Percentiles rank a stretch among this genome's conserved stretches.
Conservation (phyloP, 345 rosid species). For the Viola odorata region DNA sequence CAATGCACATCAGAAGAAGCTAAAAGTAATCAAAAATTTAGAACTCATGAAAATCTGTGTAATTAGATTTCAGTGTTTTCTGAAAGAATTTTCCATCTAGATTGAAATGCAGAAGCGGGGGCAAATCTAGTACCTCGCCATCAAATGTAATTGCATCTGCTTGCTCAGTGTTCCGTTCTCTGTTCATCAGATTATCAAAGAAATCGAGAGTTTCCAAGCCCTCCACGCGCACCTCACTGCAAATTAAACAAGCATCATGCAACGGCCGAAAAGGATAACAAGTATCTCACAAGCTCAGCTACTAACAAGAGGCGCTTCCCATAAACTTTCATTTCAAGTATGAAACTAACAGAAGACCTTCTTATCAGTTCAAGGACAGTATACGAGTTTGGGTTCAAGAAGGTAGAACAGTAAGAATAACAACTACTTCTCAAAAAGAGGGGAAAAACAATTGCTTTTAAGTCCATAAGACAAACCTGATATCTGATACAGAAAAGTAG, state of each 20-base stretch:
- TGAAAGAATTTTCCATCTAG: not conserved
- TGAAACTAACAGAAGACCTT: not conserved
- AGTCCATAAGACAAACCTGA: conserved; percentile 49
- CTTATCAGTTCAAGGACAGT: no score
- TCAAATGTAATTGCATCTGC: conserved; percentile 96
- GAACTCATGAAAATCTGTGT: not conserved
- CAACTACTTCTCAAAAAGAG: not conserved
- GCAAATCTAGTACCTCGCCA: conserved; percentile 53
- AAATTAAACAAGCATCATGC: conserved; percentile 30
- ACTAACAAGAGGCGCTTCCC: not conserved
- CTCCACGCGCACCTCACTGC: conserved; percentile 96
- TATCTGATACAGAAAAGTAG: conserved; percentile 82
- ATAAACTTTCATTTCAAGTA: not conserved
- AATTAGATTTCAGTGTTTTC: not conserved
- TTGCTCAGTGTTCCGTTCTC: conserved; percentile 87
- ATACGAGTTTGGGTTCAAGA: no score
- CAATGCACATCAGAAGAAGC: not conserved
- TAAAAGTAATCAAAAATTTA: not conserved
- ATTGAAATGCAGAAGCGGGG: not conserved
- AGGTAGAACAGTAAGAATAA: no score
- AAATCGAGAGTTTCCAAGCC: conserved; percentile 98
- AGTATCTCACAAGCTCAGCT: conserved; percentile 4
- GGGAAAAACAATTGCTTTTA: conserved; percentile 1
- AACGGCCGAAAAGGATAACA: conserved; percentile 12
- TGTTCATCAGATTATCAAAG: conserved; percentile 60